Conservation (phyloP, 164 flowering plant genomes). For the Kingdonia uniflora region DNA sequence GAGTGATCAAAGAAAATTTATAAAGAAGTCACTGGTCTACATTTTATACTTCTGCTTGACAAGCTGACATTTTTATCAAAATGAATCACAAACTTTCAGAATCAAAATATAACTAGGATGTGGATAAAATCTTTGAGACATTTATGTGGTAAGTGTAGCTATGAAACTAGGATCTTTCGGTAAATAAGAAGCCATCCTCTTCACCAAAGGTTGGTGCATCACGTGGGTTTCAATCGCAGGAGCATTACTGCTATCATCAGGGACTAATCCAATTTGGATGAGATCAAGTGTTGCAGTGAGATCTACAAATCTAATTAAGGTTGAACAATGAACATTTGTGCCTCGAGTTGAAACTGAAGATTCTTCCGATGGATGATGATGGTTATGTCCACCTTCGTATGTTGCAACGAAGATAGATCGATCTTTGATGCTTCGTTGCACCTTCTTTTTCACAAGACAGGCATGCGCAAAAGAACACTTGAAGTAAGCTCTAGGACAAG, state of each 20-base stretch:
- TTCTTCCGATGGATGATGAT: constrained; percentile 22
- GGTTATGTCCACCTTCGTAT: constrained; percentile 78
- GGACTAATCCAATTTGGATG: constrained; percentile 24
- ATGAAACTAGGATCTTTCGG: too few species aligned
- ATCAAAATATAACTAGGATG: too few species aligned
- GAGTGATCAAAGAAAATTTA: too few species aligned
- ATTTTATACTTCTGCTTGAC: too few species aligned
- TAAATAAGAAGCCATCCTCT: constrained; percentile 14
- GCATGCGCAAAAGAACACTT: constrained; percentile 26
- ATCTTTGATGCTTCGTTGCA: constrained; percentile 62
- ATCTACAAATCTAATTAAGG: too few species aligned
- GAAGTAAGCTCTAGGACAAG: too few species aligned
- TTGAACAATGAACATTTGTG: too few species aligned
- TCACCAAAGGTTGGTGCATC: constrained; percentile 17
- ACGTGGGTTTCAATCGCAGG: constrained; percentile 16
- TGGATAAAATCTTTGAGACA: constrained; percentile 8
- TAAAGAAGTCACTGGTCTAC: too few species aligned
- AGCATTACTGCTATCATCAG: constrained; percentile 5
- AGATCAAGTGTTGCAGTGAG: too few species aligned
- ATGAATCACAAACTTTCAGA: too few species aligned
- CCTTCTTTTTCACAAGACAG: constrained; percentile 33
- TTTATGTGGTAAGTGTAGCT: constrained; percentile 9
- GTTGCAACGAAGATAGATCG: constrained; percentile 55
- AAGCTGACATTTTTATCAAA: too few species aligned
- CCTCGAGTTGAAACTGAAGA: constrained; percentile 6